Conservation (phyloP, 1,284 basidiomycete genomes). For the Microbotryum scabiosae region DNA sequence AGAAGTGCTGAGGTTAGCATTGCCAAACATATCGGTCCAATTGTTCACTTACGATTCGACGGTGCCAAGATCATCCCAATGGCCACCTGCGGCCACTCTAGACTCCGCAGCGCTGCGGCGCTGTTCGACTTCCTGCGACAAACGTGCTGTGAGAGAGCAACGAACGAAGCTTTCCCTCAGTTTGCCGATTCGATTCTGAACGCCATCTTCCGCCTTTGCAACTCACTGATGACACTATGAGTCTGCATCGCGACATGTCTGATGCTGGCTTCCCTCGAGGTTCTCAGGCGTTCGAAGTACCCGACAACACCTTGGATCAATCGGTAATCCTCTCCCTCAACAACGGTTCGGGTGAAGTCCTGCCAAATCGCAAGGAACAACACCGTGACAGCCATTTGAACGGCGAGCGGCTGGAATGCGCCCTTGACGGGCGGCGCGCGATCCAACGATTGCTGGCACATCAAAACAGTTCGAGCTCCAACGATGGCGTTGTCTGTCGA, state of each 20-base stretch:
- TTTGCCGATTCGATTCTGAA: neutral
- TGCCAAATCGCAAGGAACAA: conserved; percentile 25
- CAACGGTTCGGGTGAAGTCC: conserved; percentile 9
- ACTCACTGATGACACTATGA: conserved; percentile 17
- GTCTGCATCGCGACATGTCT: conserved; percentile 24
- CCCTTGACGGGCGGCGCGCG: conserved; percentile 18
- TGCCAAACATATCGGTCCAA: neutral
- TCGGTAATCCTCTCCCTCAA: conserved; percentile 15
- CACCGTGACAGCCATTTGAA: conserved; percentile 17
- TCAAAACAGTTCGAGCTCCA: conserved; percentile 14
- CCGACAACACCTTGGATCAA: conserved; percentile 19
- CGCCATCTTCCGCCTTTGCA: conserved; percentile 7
- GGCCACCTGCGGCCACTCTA: neutral
- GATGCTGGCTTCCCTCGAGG: conserved; percentile 6
- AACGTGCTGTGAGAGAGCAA: too few species aligned
- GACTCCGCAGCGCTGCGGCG: too few species aligned
- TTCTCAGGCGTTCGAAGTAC: conserved; percentile 18
- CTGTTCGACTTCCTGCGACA: too few species aligned
- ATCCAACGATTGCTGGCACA: conserved; percentile 20
- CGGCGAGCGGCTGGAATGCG: conserved; percentile 19
- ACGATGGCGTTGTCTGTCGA: conserved; percentile 21
- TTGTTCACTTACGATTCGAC: conserved; percentile 2
- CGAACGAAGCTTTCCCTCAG: too few species aligned
- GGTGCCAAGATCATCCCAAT: neutral
- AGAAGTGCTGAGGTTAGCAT: neutral